These are phyloP conservation scores for Parafenestella ontariensis DNA, from an alignment of 2,329 filamentous ascomycete genomes.

Conservation along the genomic window DNA sequence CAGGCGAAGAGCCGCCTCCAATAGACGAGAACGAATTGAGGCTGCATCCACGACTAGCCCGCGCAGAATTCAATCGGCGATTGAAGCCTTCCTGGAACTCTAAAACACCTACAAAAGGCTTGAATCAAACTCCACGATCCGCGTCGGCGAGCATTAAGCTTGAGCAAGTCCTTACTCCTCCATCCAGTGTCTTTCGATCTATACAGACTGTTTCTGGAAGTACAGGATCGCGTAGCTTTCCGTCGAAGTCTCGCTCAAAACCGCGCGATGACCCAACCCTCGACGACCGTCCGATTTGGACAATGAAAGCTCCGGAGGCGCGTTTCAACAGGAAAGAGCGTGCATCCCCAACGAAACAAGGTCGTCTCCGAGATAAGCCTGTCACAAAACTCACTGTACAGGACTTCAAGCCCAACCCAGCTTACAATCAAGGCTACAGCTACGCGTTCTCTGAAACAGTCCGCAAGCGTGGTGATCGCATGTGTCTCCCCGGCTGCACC, in stretches of 20 bases:
- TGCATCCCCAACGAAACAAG: slow-evolving; percentile 7
- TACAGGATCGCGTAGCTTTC: neutral
- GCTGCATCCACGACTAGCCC: slow-evolving; percentile 29
- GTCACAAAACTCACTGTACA: slow-evolving; percentile 65
- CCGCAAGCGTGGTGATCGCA: slow-evolving; percentile 71
- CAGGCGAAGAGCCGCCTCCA: slow-evolving; percentile 31
- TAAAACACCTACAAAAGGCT: slow-evolving; percentile 19
- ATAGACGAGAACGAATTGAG: slow-evolving; percentile 19
- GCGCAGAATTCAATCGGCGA: slow-evolving; percentile 34
- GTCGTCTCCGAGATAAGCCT: slow-evolving; percentile 61
- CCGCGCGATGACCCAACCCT: slow-evolving; percentile 14
- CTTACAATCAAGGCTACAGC: slow-evolving; percentile 71
- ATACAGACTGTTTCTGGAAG: slow-evolving; percentile 8
- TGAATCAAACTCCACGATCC: slow-evolving; percentile 13
- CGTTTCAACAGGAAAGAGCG: slow-evolving; percentile 13
- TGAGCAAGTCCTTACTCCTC: slow-evolving; percentile 22
- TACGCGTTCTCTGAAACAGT: slow-evolving; percentile 80
- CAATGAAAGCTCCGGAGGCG: slow-evolving; percentile 21
- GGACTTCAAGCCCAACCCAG: slow-evolving; percentile 85
- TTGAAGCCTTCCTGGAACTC: slow-evolving; percentile 18
- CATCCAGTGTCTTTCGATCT: slow-evolving; percentile 8
- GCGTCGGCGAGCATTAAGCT: slow-evolving; percentile 18
- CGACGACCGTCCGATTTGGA: slow-evolving; percentile 32
- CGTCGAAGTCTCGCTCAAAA: slow-evolving; percentile 6
- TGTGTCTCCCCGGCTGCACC: slow-evolving; percentile 76